Conservation (phyloP, 768 basidiomycete genomes). For the Clavulina sp. region DNA sequence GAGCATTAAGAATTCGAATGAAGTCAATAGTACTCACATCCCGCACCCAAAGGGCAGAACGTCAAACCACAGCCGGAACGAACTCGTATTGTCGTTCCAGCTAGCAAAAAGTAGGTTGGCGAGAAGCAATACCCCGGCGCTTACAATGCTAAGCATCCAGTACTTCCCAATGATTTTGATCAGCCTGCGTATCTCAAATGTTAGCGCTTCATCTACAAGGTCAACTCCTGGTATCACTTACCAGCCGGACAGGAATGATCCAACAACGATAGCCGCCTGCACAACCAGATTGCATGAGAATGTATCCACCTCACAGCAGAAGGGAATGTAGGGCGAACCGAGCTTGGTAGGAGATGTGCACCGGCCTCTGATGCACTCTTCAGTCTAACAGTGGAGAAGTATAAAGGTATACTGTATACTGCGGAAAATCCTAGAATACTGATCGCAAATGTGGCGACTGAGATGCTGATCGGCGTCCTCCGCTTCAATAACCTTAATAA, state of each 20-base stretch:
- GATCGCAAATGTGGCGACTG: slow-evolving; percentile 57
- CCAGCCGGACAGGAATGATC: slow-evolving; percentile 81
- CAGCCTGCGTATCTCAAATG: slow-evolving; percentile 30
- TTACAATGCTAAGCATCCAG: slow-evolving; percentile 45
- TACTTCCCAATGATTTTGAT: slow-evolving; percentile 79
- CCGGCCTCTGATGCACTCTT: slow-evolving; percentile 25
- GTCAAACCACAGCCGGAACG: slow-evolving; percentile 57
- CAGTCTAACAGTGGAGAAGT: slow-evolving; percentile 3
- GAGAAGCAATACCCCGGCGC: slow-evolving; percentile 36
- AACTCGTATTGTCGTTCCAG: slow-evolving; percentile 51
- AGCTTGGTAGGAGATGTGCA: slow-evolving; percentile 78
- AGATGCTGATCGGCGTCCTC: slow-evolving; percentile 67
- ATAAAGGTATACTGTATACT: slow-evolving; percentile 23
- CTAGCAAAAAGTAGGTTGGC: slow-evolving; percentile 37
- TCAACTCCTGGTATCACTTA: slow-evolving; percentile 26
- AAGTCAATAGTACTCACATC: slow-evolving; percentile 13
- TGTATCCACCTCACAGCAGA: too few relatives aligned
- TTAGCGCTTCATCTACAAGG: not conserved
- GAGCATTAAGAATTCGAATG: not conserved
- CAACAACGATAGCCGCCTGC: slow-evolving; percentile 62
- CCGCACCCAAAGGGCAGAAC: slow-evolving; percentile 70
- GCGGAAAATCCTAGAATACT: slow-evolving; percentile 68
- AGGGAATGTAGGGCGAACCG: too few relatives aligned
- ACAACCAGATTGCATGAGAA: not conserved
- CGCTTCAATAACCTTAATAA: slow-evolving; percentile 61